phyloP scores from a whole-genome alignment of 345 rosid genomes.

The Eucalyptus virginea region DNA sequence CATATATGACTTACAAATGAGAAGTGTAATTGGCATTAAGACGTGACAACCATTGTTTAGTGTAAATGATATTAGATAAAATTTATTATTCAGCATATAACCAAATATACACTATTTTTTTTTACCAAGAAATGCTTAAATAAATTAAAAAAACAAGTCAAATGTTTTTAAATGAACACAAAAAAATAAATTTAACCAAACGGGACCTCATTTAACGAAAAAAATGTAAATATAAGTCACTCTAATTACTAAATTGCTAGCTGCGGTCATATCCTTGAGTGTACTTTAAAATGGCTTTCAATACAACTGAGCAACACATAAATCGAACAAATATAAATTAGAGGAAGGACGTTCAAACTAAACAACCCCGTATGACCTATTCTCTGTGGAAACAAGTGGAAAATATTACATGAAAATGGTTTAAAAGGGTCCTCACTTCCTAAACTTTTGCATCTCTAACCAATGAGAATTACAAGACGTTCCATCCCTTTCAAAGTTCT shows the following conservation, averaged over 20 bases:
- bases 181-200: neutral
- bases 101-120: neutral
- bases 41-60: neutral
- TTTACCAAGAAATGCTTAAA: neutral
- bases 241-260: no score
- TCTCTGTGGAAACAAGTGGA: neutral
- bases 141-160: neutral
- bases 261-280: neutral
- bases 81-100: neutral
- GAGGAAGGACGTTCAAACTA: neutral
- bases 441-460: conserved; percentile 23
- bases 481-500: conserved; percentile 35
- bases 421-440: conserved; percentile 4
- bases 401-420: neutral
- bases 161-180: neutral
- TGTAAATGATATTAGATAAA: neutral
- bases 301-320: neutral
- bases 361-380: neutral
- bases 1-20: neutral
- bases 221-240: no score
- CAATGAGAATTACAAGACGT: conserved; percentile 14
- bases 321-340: neutral
- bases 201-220: neutral
- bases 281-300: neutral
- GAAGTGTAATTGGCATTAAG: neutral